A percentile compares a stretch with the other conserved stretches of the same genome.
These are phyloP conservation scores for Medicago truncatula DNA, from an alignment of 306 rosid genomes.

Conservation along the genomic window MtrunA17r5.0-ANR NC_053045.1:54302001-54302500, in stretches of 20 bases:
- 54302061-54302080: too few relatives aligned
- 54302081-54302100: too few relatives aligned
- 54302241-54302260: background rate
- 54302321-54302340: background rate
- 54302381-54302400: slow-evolving; percentile 1
- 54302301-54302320: background rate
- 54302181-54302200: background rate
- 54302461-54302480: background rate
- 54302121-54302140: too few relatives aligned
- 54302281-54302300: background rate
- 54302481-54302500: background rate
- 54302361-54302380: background rate
- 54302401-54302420: slow-evolving; percentile 5
- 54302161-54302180: background rate
- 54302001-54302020: too few relatives aligned
- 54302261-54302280: background rate
- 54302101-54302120: too few relatives aligned
- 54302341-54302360: background rate
- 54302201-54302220: background rate
- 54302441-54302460: background rate
- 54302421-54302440: background rate
- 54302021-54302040: too few relatives aligned
- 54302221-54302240: background rate
- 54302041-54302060: too few relatives aligned
- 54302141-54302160: too few relatives aligned